These are phyloP conservation scores for Neonectria ditissima DNA, from an alignment of 2,329 filamentous ascomycete species.

Conservation along the genomic window DNA sequence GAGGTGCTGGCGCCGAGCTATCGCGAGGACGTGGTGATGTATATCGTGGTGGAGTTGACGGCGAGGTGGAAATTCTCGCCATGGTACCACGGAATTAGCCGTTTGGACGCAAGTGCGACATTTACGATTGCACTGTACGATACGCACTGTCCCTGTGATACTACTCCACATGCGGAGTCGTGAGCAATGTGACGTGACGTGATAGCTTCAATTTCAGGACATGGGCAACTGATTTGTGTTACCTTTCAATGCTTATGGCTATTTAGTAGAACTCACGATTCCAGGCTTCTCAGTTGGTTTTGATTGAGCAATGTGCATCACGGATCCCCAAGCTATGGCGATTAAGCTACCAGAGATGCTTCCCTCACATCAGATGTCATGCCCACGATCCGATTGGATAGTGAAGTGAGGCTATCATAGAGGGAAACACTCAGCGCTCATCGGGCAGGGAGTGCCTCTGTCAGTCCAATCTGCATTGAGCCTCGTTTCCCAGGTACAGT, in stretches of 20 bases:
- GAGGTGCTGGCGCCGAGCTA: constrained; percentile 40
- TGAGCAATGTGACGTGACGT: background rate
- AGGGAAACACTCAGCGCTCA: background rate
- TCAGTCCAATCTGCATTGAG: background rate
- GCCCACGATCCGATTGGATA: background rate
- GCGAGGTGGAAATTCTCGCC: constrained; percentile 45
- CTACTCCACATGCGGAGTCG: background rate
- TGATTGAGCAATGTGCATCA: background rate
- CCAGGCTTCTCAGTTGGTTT: background rate
- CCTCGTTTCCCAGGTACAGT: constrained; percentile 1
- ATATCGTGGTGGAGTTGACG: constrained; percentile 43
- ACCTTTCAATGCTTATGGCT: background rate
- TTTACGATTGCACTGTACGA: constrained; percentile 23
- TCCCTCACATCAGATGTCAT: background rate
- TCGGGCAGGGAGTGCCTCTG: background rate
- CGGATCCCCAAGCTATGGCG: background rate
- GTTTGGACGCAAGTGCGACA: constrained; percentile 23
- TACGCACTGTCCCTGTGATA: constrained; percentile 9
- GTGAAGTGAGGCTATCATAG: background rate
- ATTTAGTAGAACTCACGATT: background rate
- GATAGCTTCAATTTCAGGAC: constrained; percentile 21
- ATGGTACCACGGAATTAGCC: constrained; percentile 38
- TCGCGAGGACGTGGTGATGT: constrained; percentile 39
- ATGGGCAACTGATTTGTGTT: background rate
- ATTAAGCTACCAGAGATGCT: background rate